Evolutionary conservation across 805 yeast species (phyloP).

Genomic region (Candida pseudoglaebosa): DNA sequence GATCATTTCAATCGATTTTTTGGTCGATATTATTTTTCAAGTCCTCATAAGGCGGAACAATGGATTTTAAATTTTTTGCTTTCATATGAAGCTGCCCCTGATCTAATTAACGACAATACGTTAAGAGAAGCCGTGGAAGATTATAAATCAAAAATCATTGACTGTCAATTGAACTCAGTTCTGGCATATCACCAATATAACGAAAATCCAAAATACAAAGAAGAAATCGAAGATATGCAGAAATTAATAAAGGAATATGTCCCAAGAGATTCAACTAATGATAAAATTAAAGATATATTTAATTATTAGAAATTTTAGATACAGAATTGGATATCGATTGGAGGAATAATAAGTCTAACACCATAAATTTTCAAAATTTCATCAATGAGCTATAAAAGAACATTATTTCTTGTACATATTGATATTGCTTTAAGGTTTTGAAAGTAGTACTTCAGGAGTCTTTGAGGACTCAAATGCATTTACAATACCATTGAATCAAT

Average conservation of each 20-base stretch:
- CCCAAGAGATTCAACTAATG: not conserved
- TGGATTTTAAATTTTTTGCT: conserved; percentile 2
- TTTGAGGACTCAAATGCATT: too few relatives aligned
- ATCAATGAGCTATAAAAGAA: too few relatives aligned
- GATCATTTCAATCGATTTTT: conserved; percentile 5
- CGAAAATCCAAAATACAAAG: not conserved
- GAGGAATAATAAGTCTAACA: not conserved
- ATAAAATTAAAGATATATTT: not conserved
- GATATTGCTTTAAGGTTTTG: too few relatives aligned
- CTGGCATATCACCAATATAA: not conserved
- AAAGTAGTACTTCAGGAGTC: too few relatives aligned
- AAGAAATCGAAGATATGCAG: not conserved
- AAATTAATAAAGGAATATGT: not conserved
- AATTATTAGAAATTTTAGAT: not conserved
- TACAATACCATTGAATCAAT: too few relatives aligned
- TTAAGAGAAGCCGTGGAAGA: not conserved
- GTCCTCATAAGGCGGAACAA: not conserved
- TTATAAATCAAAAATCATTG: not conserved
- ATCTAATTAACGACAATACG: not conserved
- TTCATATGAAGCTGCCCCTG: conserved; percentile 1
- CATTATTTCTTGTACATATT: not conserved
- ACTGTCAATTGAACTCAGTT: not conserved
- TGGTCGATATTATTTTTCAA: conserved; percentile 1
- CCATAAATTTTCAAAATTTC: too few relatives aligned
- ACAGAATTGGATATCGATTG: not conserved